Evolutionary conservation across 2,329 filamentous ascomycete genomes (phyloP), one percentile per base, ranked within the genome.

Genomic region (Aspergillus costaricaensis): DNA sequence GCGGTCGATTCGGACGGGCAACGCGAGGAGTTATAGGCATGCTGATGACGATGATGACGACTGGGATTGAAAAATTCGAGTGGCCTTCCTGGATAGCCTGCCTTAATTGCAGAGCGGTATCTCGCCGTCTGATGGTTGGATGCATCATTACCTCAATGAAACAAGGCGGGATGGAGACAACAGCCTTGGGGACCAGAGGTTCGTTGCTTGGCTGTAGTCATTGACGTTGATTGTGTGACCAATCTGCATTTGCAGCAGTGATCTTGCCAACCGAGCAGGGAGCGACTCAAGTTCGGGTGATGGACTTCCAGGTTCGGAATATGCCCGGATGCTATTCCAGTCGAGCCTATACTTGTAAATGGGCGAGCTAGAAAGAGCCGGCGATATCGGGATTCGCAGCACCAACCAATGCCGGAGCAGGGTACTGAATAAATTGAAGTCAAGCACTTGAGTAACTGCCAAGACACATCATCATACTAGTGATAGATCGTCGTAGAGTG

Each of bases 11-110:
- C 71, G 74, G 32, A 72, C 70, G 62, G 73, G 72, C 5, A 76
- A 72, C 57, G 59, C 65, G 51, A 65, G 65, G 12, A 65, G 69
- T 54, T 71, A 75, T 47, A 74, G 77, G 15, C 77, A 81, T 60
- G 77, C 77, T 56, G 78, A 80, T 25, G 79, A 80, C 63, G 76
- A 78, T 27, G 79, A 80, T 63, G 76, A 78, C 57, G 79, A 80
- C 53, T 82, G 79, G 79, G 80, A 82, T 71, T 81, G 72, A 78
- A 43, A 19, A 12, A 27, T 27, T 15, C 32, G 32, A 36, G 27
- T 14, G 21, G 21, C 38, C 9, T 41, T 21, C 15, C 27, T 27
- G n/a, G 21, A 36, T 36, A 36, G 7, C 23, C n/a, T 27, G 38
- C 15, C n/a, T 9, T 32, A 7, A 36, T 50, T 12, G 25, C 47